phyloP scores from a whole-genome alignment of 441 rosid genomes.

The Geranium incanum region DNA sequence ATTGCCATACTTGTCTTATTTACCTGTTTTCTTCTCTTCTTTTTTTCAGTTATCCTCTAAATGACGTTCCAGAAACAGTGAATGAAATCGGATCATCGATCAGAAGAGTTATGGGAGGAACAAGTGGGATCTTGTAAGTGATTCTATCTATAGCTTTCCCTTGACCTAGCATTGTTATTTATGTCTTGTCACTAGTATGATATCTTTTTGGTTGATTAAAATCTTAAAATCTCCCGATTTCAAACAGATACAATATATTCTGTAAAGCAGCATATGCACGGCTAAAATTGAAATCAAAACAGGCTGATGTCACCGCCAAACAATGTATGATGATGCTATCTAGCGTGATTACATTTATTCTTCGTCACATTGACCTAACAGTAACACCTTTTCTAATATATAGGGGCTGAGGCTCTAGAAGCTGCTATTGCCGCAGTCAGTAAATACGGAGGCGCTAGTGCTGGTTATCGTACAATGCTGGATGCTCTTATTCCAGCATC shows the following conservation, averaged over 20 bases:
- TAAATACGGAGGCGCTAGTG: conserved; percentile 86
- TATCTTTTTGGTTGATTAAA: neutral
- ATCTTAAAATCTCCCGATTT: neutral
- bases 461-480: conserved; percentile 81
- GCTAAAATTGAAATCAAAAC: conserved; percentile 43
- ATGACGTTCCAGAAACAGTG: conserved; percentile 83
- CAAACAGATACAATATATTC: conserved; percentile 62
- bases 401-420: conserved; percentile 88
- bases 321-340: conserved; percentile 52
- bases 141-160: conserved; percentile 11
- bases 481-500: conserved; percentile 93
- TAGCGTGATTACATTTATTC: conserved; percentile 2
- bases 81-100: conserved; percentile 82
- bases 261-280: conserved; percentile 83
- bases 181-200: neutral
- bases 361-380: neutral
- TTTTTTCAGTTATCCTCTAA: conserved; percentile 75
- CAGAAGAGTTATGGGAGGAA: conserved; percentile 91
- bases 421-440: conserved; percentile 78
- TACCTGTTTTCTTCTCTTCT: conserved; percentile 24
- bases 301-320: conserved; percentile 50
- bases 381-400: conserved; percentile 21
- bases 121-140: conserved; percentile 83
- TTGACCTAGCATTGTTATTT: conserved; percentile 15
- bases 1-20: conserved; percentile 13